Base-by-base conservation (phyloP, 495 filamentous ascomycete species). In the Penicillium desertorum region DNA sequence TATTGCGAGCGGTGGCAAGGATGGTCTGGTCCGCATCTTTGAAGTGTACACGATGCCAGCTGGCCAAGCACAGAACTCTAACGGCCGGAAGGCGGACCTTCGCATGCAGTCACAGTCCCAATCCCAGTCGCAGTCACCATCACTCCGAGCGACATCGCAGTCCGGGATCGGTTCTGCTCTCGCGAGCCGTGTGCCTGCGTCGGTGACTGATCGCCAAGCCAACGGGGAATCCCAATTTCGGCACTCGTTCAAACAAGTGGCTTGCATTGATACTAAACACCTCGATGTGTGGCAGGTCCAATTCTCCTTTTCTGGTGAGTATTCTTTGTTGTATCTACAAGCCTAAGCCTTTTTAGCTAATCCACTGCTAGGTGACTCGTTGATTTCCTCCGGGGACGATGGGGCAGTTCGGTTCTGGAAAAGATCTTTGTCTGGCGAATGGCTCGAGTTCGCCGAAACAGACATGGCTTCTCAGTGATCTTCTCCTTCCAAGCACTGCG, bases 1-100 rank as follows among this genome's bases (percentile, higher is more conserved):
- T 51, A 81, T 98, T 61, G 95, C 94, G 6, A 95, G 92, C 30
- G 93, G 90, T 1, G 91, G 90, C 65, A 92, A 92, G 68, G 94
- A 99, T 67, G 92, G 94, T 4, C 84, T 83, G 58, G 81, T 98
- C 45, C 82, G 95, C 23, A 86, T 98, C 5, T 96, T 92, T 62
- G 82, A 91, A 65, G 74, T 99, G 0, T 81, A 84, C 34, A 88
- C 90, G 17, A 68, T 63, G 3, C 36, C 70, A 4, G 59, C 63
- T 11, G 66, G 59, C 17, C 70, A 66, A 45, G 62, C 61, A 29
- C 72, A 75, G 27, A 62, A 56, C 20, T 12, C 61, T n/a, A 69
- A 67, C 55, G 62, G 60, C 44, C 71, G 64, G 7, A 74, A 70
- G 30, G 17, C 60, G n/a, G 70, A 74, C 32, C 63, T 59, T 19